phyloP scores from a whole-genome alignment of 345 rosid genomes.

The Eucalyptus erythrocorys region DNA sequence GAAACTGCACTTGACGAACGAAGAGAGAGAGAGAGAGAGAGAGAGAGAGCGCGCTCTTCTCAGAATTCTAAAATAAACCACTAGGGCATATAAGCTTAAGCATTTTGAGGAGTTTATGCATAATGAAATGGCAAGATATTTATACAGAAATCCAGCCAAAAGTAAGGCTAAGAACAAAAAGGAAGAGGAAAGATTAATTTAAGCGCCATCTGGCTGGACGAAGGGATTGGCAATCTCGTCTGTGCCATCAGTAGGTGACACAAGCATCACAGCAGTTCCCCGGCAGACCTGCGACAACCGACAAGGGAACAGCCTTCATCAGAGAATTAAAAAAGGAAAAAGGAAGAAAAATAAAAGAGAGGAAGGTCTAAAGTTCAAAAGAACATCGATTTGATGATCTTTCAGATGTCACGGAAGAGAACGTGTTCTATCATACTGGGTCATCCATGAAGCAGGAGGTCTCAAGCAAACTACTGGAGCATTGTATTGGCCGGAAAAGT shows the following conservation, averaged over 20 bases:
- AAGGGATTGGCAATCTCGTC: slow-evolving; percentile 99
- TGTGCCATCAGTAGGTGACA: slow-evolving; percentile 95
- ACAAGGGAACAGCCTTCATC: neutral
- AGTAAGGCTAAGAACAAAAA: neutral
- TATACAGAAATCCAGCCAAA: neutral
- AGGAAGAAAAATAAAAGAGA: too few relatives aligned
- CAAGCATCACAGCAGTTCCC: slow-evolving; percentile 98
- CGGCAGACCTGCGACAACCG: slow-evolving; percentile 66
- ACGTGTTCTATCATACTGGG: neutral
- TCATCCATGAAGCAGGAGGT: neutral
- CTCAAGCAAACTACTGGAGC: neutral
- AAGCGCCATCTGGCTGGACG: slow-evolving; percentile 78
- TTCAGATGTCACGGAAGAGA: neutral
- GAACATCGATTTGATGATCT: neutral
- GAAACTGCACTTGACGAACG: neutral
- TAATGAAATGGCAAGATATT: neutral
- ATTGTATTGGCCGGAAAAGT: neutral
- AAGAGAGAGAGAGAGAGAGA: neutral
- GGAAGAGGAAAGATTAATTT: neutral
- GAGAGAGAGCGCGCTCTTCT: neutral
- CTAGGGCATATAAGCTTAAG: neutral
- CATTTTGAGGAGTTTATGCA: neutral
- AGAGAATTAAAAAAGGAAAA: neutral
- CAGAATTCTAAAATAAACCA: neutral
- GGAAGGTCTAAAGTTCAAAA: neutral